Conservation (phyloP, 208 protist species). For the Novymonas esmeraldas region DNA sequence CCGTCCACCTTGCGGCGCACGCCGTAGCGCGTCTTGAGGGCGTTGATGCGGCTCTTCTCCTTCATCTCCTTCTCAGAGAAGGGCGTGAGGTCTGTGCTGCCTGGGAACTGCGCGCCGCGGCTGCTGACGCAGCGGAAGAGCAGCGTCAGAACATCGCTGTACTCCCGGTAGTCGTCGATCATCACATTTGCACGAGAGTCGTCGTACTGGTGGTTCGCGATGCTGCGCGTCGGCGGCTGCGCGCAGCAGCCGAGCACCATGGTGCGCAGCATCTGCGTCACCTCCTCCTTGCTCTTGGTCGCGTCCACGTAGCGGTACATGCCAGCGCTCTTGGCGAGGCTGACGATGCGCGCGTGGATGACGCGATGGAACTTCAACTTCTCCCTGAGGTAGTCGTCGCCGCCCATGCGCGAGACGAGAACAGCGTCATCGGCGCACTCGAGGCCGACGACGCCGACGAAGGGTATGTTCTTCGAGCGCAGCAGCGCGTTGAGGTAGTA, state of each 20-base stretch:
- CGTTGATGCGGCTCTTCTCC: conserved; percentile 67
- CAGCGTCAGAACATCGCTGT: conserved; percentile 58
- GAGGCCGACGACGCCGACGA: conserved; percentile 86
- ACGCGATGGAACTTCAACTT: conserved; percentile 89
- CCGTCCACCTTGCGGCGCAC: conserved; percentile 72
- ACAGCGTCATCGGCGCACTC: conserved; percentile 67
- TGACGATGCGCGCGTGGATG: conserved; percentile 78
- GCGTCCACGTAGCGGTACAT: conserved; percentile 87
- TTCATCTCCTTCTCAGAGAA: conserved; percentile 74
- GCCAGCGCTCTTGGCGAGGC: conserved; percentile 60
- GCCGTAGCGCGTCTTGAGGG: conserved; percentile 64
- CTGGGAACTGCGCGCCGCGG: conserved; percentile 62
- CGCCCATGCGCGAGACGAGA: conserved; percentile 75
- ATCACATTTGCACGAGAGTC: conserved; percentile 61
- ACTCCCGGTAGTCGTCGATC: conserved; percentile 75
- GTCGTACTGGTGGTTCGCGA: conserved; percentile 66
- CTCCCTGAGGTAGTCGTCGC: conserved; percentile 62
- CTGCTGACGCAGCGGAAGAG: conserved; percentile 65
- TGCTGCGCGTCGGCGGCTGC: conserved; percentile 60
- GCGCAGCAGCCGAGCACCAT: conserved; percentile 83
- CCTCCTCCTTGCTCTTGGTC: conserved; percentile 67
- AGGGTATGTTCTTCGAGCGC: conserved; percentile 66
- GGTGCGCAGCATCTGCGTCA: conserved; percentile 66
- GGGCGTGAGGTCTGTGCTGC: conserved; percentile 50
- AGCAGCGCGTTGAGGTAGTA: conserved; percentile 85